Evolutionary conservation across 345 rosid species (phyloP), one percentile per base, ranked within the genome.

Genomic region (Heritiera littoralis): DNA sequence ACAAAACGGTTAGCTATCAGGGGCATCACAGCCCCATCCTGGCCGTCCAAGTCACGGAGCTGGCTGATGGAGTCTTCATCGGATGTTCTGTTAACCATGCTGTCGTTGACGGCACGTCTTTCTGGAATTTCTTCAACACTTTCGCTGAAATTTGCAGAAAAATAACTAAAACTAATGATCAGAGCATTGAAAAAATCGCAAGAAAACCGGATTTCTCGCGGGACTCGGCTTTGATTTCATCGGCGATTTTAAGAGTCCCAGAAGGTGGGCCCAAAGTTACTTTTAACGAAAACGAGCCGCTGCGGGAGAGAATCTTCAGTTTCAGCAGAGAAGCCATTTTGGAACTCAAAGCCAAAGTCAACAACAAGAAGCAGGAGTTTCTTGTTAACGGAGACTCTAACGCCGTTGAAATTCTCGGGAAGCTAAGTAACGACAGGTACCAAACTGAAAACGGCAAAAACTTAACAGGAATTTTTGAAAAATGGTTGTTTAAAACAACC

Each of bases 91-190:
- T 86, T 64, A 96, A 94, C 76, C 99, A 96, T 78, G 86, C 99
- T 56, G 94, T 92, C 10, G 58, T 77, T 2, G 99, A 96, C 81
- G 98, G 98, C 1, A 96, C 99, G 0, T 96, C 99, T 15, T 82
- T 96, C 35, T 96, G 99, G 99, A 92, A 92, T 67, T 96, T 96
- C 88, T 90, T 96, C 32, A 96, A 96, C 66, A 89, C 94, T 0
- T 94, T 89, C 65, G 95, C 99, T 1, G 97, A 94, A 68, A 45
- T 92, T 35, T 77, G 93, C 8, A 88, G 92, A 77, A 97, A 92
- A 0, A 61, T 76, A 9, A 81, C 81, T 30, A 80, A 56, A 23
- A 84, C 30, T 1, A 9, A 38, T 10, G 15, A 23, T 5, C 51
- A 15, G 14, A 79, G 83, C 11, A 73, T 64, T n/a, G 64, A 54